Percentiles rank a stretch among this genome's conserved stretches.
Conservation (phyloP, 441 rosid species). For the Erodium moschatum region DNA sequence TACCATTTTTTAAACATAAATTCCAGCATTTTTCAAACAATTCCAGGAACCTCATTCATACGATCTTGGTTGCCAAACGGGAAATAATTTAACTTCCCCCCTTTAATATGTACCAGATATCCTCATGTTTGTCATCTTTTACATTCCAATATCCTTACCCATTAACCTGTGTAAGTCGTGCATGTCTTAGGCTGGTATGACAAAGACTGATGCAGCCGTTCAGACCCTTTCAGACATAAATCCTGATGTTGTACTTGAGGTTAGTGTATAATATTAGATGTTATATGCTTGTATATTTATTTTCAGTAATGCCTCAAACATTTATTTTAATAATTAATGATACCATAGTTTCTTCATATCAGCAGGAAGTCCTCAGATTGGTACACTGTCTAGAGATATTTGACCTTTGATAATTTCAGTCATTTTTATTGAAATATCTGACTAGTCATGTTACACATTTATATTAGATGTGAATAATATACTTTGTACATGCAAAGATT, state of each 20-base stretch:
- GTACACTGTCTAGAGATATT: background rate
- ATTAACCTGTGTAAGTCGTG: conserved; percentile 2
- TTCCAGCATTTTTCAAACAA: conserved; percentile 3
- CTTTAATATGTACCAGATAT: background rate
- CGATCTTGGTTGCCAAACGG: background rate
- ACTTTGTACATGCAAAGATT: background rate
- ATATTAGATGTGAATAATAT: background rate
- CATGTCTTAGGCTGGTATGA: conserved; percentile 74
- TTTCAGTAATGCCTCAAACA: background rate
- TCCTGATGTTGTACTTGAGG: conserved; percentile 91
- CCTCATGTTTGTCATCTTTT: background rate
- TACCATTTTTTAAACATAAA: background rate
- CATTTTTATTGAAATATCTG: background rate
- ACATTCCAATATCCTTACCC: background rate
- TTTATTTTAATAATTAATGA: background rate
- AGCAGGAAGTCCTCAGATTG: background rate
- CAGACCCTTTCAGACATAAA: conserved; percentile 90
- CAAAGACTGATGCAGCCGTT: conserved; percentile 97
- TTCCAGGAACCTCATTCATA: background rate
- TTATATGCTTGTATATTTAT: background rate
- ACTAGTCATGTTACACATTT: background rate
- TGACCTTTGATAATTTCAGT: too few relatives aligned
- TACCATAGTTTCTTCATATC: conserved; percentile 8
- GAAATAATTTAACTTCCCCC: background rate
- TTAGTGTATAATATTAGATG: conserved; percentile 19